Base-by-base conservation (phyloP, 305 asterid genomes). In the Plantago coronopus region DNA sequence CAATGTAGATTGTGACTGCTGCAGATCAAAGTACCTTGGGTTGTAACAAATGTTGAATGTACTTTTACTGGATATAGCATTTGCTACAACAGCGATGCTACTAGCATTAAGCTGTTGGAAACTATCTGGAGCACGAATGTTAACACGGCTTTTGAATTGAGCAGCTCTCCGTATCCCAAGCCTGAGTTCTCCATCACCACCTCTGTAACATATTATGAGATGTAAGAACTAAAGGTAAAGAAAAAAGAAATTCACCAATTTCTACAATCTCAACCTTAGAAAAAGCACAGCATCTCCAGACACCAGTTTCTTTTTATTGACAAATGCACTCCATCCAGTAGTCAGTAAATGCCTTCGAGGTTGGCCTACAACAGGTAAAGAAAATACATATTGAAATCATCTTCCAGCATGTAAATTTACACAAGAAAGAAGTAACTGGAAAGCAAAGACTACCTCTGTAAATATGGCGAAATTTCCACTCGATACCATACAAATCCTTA, bases 281-380 rank as follows among this genome's bases (percentile, higher is more conserved):
- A 94, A 90, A 64, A 94, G 99, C 73, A 90, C 99, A 14, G 99
- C 99, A 66, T 94, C 99, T 64, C 99, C 97, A 42, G 95, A 85
- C 27, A 78, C 85, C 34, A 94, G 86, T 78, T 86, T 90, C 89
- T 94, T 94, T 72, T 81, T 90, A 71, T 94, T 89, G 64, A 94
- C 95, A 77, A 94, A 94, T 57, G 96, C 95, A 80, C 97, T 94
- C 99, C 99, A 94, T 55, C 99, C 99, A 25, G 99, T 94, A 25
- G 99, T 94, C 69, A 94, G 89, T 70, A 94, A 77, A 87, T 94
- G 99, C 79, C 99, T 84, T 38, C 97, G 81, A 29, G 99, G 99
- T 79, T 94, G 99, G 62, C 99, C 99, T 94, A 91, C 70, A 74
- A 75, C 68, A 47, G 21, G 7, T n/a, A n/a, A 51, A 25, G 55